Conservation (phyloP, 495 filamentous ascomycete genomes). For the Penicillium alfredii region DNA sequence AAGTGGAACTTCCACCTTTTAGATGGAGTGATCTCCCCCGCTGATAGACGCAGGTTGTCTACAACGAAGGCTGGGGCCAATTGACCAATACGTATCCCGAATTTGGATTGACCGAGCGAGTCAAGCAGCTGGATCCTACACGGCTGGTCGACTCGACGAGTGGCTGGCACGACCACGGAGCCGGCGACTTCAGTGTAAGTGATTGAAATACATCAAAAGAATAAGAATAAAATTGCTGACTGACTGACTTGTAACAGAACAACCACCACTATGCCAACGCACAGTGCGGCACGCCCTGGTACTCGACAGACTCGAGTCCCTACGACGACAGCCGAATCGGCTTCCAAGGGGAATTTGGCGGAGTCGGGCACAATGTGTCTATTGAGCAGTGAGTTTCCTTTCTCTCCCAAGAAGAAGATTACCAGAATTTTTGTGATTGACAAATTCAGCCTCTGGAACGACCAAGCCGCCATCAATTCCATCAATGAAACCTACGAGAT, state of each 20-base stretch:
- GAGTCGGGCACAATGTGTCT: constrained; percentile 56
- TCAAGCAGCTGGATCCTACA: constrained; percentile 54
- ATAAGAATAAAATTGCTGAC: neutral
- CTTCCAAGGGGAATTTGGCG: constrained; percentile 65
- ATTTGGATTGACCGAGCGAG: constrained; percentile 45
- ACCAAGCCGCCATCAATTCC: constrained; percentile 44
- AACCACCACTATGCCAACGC: constrained; percentile 69
- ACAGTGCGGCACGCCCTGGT: constrained; percentile 62
- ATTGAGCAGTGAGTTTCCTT: constrained; percentile 38
- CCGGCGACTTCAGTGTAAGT: constrained; percentile 49
- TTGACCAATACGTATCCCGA: constrained; percentile 45
- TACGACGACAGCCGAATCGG: constrained; percentile 57
- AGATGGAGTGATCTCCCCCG: neutral
- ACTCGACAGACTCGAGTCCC: constrained; percentile 48
- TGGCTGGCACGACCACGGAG: constrained; percentile 58
- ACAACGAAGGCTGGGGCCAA: constrained; percentile 71
- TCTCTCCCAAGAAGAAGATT: neutral
- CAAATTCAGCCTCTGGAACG: constrained; percentile 48
- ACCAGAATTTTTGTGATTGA: too few species aligned
- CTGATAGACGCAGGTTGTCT: constrained; percentile 61
- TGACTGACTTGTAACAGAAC: constrained; percentile 39
- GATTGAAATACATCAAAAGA: neutral
- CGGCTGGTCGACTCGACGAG: constrained; percentile 53
- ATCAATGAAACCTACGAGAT: constrained; percentile 66
- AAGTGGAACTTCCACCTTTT: neutral